Base-by-base conservation (phyloP, 2,329 filamentous ascomycete genomes). In the Fonsecaea monophora region DNA sequence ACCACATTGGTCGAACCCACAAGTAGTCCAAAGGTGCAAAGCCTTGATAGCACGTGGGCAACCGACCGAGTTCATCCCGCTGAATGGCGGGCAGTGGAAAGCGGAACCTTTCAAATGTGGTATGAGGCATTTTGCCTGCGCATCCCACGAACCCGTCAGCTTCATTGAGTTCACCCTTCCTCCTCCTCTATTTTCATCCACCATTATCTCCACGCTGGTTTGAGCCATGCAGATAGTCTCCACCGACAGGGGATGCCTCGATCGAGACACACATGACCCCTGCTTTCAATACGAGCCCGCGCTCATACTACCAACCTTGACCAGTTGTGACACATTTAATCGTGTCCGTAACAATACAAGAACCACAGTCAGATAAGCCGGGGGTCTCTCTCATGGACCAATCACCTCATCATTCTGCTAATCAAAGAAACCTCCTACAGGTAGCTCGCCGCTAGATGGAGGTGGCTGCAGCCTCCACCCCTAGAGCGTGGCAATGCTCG, bases 61-160 rank as follows among this genome's bases (percentile, higher is more conserved):
- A 12, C 9, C 45, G 25, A 50, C 45, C 25, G 18, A 21, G 12
- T 8, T 9, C 45, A 50, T 50, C 45, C 45, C 21, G 30, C 21
- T 9, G 12, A 13, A 15, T 50, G 21, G 2, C 25, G 10, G 45
- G 18, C 4, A 50, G 21, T 8, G 4, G 8, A 50, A 12, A 50
- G 21, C 2, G 8, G 9, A 21, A 15, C 45, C 12, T 50, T 8
- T 18, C 13, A 25, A 50, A 50, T 25, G n/a, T 50, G 45, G 45
- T 50, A 50, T 50, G 18, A 50, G 45, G 21, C 21, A 50, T 50
- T 50, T 50, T 30, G 45, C 18, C 18, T 10, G 18, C 25, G 45
- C 45, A 50, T 50, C 45, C 21, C 18, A 50, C 45, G 45, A 30
- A 50, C 45, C 45, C 25, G 45, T 50, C 45, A 50, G 45, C 45